Evolutionary conservation across 257 asterid genomes (phyloP).

Genomic region (Nyctanthes arbortristis): DNA sequence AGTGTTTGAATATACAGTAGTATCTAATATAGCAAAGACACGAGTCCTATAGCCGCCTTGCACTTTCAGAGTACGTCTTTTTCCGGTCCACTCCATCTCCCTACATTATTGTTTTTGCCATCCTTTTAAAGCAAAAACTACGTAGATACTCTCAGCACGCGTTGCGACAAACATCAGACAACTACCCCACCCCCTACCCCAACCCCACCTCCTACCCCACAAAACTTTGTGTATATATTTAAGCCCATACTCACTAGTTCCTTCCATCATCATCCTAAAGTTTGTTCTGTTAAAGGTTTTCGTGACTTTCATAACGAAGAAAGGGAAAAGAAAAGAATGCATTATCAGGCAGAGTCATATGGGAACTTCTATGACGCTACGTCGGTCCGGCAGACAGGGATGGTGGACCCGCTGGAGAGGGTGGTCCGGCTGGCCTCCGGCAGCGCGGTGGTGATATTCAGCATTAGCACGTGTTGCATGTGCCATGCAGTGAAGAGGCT

Average conservation of each 20-base stretch:
- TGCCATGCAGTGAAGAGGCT: constrained; percentile 45
- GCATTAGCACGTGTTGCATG: constrained; percentile 48
- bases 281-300: not conserved
- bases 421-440: constrained; percentile 44
- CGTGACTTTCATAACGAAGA: too few species aligned
- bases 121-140: constrained; percentile 42
- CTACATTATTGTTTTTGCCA: constrained; percentile 26
- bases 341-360: constrained; percentile 36
- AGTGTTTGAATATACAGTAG: constrained; percentile 13
- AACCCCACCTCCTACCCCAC: not conserved
- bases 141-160: constrained; percentile 44
- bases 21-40: constrained; percentile 22
- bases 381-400: constrained; percentile 11
- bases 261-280: constrained; percentile 19
- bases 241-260: not conserved
- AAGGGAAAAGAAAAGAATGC: constrained; percentile 25
- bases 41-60: constrained; percentile 32
- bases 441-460: constrained; percentile 49
- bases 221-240: constrained; percentile 15
- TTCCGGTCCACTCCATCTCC: constrained; percentile 23
- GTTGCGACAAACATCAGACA: constrained; percentile 46
- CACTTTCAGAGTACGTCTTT: constrained; percentile 33
- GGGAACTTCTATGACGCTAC: constrained; percentile 17
- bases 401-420: constrained; percentile 36
- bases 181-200: not conserved